A percentile compares a stretch with the other conserved stretches of the same genome.
Evolutionary conservation across 1,284 basidiomycete species (phyloP).

Genomic region (Clitocybe nebularis): DNA sequence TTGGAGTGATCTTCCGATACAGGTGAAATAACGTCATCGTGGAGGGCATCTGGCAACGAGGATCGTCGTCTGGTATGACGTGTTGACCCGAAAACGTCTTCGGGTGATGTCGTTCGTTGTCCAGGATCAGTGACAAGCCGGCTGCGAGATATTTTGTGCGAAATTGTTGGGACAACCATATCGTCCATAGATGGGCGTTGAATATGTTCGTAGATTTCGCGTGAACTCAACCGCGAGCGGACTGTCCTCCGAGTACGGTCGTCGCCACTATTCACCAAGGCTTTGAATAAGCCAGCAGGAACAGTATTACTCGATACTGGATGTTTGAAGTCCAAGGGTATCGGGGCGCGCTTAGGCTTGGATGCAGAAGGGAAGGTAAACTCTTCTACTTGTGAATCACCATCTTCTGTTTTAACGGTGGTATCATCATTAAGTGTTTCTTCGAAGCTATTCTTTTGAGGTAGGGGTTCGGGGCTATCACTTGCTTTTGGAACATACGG

Average conservation of each 20-base stretch:
- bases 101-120: slow-evolving; percentile 29
- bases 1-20: slow-evolving; percentile 24
- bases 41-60: slow-evolving; percentile 57
- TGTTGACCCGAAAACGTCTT: slow-evolving; percentile 48
- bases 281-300: slow-evolving; percentile 80
- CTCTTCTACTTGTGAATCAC: slow-evolving; percentile 21
- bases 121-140: slow-evolving; percentile 56
- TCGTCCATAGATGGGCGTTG: slow-evolving; percentile 72
- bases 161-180: slow-evolving; percentile 61
- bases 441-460: slow-evolving; percentile 6
- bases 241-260: slow-evolving; percentile 64
- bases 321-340: slow-evolving; percentile 78
- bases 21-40: slow-evolving; percentile 28
- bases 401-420: slow-evolving; percentile 28
- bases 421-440: slow-evolving; percentile 24
- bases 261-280: slow-evolving; percentile 56
- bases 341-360: slow-evolving; percentile 66
- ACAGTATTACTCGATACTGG: slow-evolving; percentile 69
- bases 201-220: slow-evolving; percentile 55
- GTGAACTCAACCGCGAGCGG: slow-evolving; percentile 69
- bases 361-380: slow-evolving; percentile 27
- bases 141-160: slow-evolving; percentile 49
- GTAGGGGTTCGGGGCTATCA: slow-evolving; percentile 13
- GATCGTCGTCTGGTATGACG: slow-evolving; percentile 46
- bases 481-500: slow-evolving; percentile 29